phyloP scores from a whole-genome alignment of 805 yeast genomes.

The Wickerhamiella kurtzmanii region DNA sequence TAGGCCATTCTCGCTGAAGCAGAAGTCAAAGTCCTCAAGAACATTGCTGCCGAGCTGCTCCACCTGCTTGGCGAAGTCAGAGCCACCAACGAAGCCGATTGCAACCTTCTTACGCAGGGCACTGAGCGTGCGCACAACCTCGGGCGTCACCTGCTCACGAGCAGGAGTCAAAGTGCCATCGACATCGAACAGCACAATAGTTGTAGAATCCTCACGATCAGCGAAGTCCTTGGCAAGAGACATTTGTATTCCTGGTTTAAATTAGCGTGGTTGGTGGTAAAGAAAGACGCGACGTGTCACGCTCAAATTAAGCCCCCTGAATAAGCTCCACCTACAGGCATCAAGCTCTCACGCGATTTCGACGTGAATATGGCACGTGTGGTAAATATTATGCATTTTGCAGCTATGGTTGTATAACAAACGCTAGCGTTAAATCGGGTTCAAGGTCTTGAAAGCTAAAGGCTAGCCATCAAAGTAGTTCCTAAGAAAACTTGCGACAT shows the following conservation, averaged over 20 bases:
- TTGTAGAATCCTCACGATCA: slow-evolving; percentile 57
- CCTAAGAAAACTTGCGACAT: too few species aligned
- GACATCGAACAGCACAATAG: slow-evolving; percentile 87
- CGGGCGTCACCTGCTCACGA: slow-evolving; percentile 50
- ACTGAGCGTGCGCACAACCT: slow-evolving; percentile 56
- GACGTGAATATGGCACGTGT: background rate
- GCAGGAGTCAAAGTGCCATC: slow-evolving; percentile 99
- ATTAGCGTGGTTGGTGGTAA: background rate
- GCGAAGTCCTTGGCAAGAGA: slow-evolving; percentile 43
- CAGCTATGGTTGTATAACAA: too few species aligned
- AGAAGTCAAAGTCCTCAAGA: slow-evolving; percentile 75
- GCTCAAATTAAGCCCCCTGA: background rate
- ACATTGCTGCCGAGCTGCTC: slow-evolving; percentile 85
- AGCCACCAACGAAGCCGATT: slow-evolving; percentile 96
- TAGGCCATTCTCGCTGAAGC: slow-evolving; percentile 94
- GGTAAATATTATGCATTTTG: background rate
- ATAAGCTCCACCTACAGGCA: background rate
- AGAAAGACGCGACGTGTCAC: background rate
- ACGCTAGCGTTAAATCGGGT: too few species aligned
- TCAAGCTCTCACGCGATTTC: background rate
- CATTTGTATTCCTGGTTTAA: slow-evolving; percentile 4
- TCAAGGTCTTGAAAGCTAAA: too few species aligned
- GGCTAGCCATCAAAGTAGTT: too few species aligned
- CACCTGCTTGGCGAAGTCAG: slow-evolving; percentile 83
- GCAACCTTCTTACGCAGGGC: slow-evolving; percentile 83